phyloP scores from a whole-genome alignment of 805 yeast species.

The Cyberlindnera meyerae region DNA sequence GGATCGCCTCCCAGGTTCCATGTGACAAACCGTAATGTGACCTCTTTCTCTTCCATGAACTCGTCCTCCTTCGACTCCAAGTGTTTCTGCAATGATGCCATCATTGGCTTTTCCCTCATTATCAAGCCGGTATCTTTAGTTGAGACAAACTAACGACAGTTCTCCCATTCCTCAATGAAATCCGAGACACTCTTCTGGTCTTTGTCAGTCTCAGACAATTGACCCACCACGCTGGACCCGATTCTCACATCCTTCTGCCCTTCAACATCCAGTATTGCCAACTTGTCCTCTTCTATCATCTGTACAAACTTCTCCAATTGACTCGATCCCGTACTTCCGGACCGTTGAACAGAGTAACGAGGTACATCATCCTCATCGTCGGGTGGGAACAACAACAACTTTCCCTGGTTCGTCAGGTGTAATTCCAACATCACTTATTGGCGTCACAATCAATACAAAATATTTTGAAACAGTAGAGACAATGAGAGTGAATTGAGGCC shows the following conservation, averaged over 20 bases:
- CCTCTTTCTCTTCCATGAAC: conserved; percentile 16
- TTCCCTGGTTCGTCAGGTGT: too few species aligned
- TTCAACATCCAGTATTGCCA: background rate
- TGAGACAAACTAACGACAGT: conserved; percentile 4
- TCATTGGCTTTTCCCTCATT: conserved; percentile 1
- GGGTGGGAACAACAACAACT: conserved; percentile 18
- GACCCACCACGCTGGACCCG: too few species aligned
- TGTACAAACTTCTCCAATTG: conserved; percentile 18
- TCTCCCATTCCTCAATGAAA: conserved; percentile 7
- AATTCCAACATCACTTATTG: too few species aligned
- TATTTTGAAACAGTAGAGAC: too few species aligned
- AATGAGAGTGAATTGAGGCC: too few species aligned
- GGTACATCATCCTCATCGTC: conserved; percentile 26
- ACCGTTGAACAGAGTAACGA: conserved; percentile 22
- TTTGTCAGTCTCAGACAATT: too few species aligned
- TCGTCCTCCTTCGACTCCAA: conserved; percentile 12
- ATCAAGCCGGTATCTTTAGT: conserved; percentile 4
- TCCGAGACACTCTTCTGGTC: too few species aligned
- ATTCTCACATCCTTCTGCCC: conserved; percentile 1
- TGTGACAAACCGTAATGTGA: conserved; percentile 28
- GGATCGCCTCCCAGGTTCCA: conserved; percentile 38
- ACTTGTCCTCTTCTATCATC: conserved; percentile 12
- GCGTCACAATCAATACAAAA: too few species aligned
- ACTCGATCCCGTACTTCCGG: background rate
- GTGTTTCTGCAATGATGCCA: conserved; percentile 14